phyloP scores from a whole-genome alignment of 2,329 filamentous ascomycete genomes.

The Sporothrix mexicana region DNA sequence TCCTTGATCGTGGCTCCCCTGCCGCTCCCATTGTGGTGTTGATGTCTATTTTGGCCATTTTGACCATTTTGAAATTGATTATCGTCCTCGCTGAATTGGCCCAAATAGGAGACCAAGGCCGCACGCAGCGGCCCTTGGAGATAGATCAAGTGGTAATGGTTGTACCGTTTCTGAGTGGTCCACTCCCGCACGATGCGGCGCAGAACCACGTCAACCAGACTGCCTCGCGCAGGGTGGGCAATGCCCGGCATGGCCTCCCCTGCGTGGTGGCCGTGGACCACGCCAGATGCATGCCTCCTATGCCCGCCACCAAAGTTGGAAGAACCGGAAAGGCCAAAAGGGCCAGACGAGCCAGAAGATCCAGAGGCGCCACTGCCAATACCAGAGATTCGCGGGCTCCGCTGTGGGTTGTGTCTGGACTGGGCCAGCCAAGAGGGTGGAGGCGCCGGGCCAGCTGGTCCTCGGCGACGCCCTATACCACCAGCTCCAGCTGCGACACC shows the following conservation, averaged over 20 bases:
- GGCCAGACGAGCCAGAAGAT: too few relatives aligned
- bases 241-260: slow-evolving; percentile 51
- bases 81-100: slow-evolving; percentile 45
- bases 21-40: slow-evolving; percentile 38
- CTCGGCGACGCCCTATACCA: slow-evolving; percentile 45
- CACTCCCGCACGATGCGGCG: slow-evolving; percentile 60
- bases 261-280: not conserved
- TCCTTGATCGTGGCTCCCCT: slow-evolving; percentile 55
- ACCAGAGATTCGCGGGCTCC: not conserved
- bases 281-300: not conserved
- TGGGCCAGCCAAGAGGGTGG: slow-evolving; percentile 62
- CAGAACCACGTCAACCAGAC: slow-evolving; percentile 59
- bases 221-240: slow-evolving; percentile 52
- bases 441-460: slow-evolving; percentile 64
- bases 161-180: slow-evolving; percentile 61
- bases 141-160: slow-evolving; percentile 62
- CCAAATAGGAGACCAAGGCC: slow-evolving; percentile 58
- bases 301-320: not conserved
- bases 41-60: not conserved
- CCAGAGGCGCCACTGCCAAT: not conserved
- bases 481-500: not conserved
- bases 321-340: too few relatives aligned
- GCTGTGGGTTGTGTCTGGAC: slow-evolving; percentile 40
- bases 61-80: too few relatives aligned
- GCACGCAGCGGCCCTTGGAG: slow-evolving; percentile 60